These are phyloP conservation scores for Glycyrrhiza uralensis DNA, from an alignment of 306 rosid species.

Conservation along the genomic window DNA sequence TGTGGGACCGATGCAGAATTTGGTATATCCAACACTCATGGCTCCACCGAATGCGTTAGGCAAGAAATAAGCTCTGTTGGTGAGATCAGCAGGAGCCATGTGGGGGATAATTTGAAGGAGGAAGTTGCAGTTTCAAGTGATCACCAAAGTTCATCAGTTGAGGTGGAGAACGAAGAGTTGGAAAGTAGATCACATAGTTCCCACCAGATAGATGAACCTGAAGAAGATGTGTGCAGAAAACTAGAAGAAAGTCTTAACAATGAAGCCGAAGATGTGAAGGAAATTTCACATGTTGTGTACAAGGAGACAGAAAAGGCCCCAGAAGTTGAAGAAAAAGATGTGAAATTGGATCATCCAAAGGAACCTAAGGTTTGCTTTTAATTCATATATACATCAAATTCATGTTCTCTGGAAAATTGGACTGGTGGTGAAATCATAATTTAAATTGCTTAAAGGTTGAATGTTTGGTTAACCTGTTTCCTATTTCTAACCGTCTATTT, in stretches of 20 bases:
- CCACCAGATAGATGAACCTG: conserved; percentile 30
- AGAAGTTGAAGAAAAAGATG: conserved; percentile 43
- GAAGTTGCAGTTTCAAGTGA: conserved; percentile 37
- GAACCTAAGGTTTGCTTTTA: conserved; percentile 55
- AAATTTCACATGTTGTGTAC: conserved; percentile 38
- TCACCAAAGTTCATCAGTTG: conserved; percentile 31
- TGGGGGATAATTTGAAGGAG: conserved; percentile 40
- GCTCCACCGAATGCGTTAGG: conserved; percentile 22
- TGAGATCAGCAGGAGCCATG: conserved; percentile 23
- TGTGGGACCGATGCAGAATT: conserved; percentile 30
- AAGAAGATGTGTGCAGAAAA: conserved; percentile 36
- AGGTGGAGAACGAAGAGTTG: conserved; percentile 39
- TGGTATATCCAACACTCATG: conserved; percentile 29
- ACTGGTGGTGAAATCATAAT: neutral
- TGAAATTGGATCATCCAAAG: conserved; percentile 39
- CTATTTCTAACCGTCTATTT: conserved; percentile 16
- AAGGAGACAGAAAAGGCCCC: conserved; percentile 40
- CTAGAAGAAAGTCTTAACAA: conserved; percentile 33
- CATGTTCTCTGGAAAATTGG: conserved; percentile 4
- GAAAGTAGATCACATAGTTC: conserved; percentile 39
- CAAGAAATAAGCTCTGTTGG: conserved; percentile 24
- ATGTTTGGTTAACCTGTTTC: conserved; percentile 6
- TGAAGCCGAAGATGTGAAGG: conserved; percentile 44
- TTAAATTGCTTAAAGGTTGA: neutral
- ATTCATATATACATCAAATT: conserved; percentile 14